A percentile compares a stretch with the other conserved stretches of the same genome.
phyloP scores from a whole-genome alignment of 2,329 filamentous ascomycete genomes.

The Pseudogymnoascus destructans region DNA sequence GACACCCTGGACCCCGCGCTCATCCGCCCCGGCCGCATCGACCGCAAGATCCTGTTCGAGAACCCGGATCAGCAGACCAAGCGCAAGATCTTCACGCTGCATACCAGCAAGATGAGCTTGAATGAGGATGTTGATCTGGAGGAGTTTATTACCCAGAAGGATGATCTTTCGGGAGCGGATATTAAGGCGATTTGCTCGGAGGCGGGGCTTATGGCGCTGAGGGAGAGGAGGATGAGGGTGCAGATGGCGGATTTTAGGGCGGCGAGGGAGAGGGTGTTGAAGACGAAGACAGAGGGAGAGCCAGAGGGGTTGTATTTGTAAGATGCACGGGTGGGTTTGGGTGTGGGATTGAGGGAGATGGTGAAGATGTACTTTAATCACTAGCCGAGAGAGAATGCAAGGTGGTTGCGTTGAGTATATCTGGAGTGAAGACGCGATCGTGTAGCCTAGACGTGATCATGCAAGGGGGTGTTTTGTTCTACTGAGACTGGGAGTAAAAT shows the following conservation, averaged over 20 bases:
- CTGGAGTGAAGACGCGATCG: too few relatives aligned
- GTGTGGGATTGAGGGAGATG: background rate
- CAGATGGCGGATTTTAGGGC: conserved; percentile 97
- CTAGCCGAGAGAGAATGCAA: conserved; percentile 6
- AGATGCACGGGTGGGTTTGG: too few relatives aligned
- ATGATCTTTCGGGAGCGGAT: conserved; percentile 90
- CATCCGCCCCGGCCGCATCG: conserved; percentile 93
- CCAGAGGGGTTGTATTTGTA: conserved; percentile 98
- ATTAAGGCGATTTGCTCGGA: conserved; percentile 99
- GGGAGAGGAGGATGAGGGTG: conserved; percentile 92
- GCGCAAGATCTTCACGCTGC: conserved; percentile 95
- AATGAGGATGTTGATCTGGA: conserved; percentile 95
- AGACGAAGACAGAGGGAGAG: conserved; percentile 97
- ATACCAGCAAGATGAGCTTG: conserved; percentile 97
- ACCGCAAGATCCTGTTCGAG: conserved; percentile 81
- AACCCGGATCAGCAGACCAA: conserved; percentile 70
- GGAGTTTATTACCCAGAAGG: conserved; percentile 97
- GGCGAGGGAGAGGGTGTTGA: conserved; percentile 84
- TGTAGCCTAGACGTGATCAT: background rate
- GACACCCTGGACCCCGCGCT: conserved; percentile 91
- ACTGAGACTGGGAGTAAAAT: background rate
- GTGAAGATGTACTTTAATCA: conserved; percentile 7
- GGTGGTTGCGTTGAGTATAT: background rate
- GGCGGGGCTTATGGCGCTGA: conserved; percentile 82
- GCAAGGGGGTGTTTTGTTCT: background rate